Conservation (phyloP, 2,329 filamentous ascomycete species). For the Cercospora sp. region DNA sequence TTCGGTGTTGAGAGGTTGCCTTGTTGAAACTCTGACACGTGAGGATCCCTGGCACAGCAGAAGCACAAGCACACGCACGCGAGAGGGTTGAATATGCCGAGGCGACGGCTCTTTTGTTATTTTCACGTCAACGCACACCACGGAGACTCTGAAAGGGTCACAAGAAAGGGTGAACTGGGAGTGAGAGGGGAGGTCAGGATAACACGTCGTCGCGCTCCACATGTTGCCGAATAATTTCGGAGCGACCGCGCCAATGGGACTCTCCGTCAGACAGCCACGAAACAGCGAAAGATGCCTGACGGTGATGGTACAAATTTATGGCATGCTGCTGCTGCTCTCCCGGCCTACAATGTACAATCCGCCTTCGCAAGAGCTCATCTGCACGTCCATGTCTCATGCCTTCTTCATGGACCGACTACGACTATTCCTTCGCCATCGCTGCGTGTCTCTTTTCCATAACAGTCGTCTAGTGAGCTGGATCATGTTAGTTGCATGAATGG, state of each 20-base stretch:
- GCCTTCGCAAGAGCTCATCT: constrained; percentile 8
- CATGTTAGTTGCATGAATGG: constrained; percentile 21
- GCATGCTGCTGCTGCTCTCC: constrained; percentile 24
- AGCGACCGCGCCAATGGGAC: neutral
- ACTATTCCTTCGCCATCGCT: neutral
- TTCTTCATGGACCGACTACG: neutral
- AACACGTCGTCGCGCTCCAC: neutral
- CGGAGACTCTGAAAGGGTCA: neutral
- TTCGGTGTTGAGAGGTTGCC: constrained; percentile 11
- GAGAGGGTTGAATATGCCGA: constrained; percentile 8
- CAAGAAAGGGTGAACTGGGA: neutral
- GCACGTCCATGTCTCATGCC: neutral
- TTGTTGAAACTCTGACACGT: constrained; percentile 5
- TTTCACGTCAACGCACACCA: neutral
- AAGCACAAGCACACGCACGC: neutral
- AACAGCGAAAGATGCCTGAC: constrained; percentile 9
- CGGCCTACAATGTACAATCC: constrained; percentile 36
- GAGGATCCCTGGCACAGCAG: constrained; percentile 8
- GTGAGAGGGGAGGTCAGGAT: neutral
- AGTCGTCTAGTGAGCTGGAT: constrained; percentile 35
- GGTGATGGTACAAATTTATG: constrained; percentile 38
- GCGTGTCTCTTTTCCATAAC: neutral
- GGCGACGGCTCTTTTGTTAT: neutral
- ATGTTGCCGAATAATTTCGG: neutral
- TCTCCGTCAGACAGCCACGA: neutral